Evolutionary conservation across 1,284 basidiomycete species (phyloP).

Genomic region (Exobasidium cylindrosporum): DNA sequence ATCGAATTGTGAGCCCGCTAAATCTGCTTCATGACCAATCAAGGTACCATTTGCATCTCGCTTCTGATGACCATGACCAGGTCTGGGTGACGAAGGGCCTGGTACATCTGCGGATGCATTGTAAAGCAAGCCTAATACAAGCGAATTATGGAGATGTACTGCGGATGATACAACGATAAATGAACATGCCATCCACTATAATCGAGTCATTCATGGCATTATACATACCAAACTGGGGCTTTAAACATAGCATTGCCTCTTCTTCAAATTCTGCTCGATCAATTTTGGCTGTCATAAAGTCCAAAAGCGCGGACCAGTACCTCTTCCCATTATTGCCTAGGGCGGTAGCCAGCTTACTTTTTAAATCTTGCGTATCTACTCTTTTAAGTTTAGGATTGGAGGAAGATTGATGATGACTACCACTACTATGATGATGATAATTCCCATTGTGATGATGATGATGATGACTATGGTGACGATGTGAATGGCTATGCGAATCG

Average conservation of each 20-base stretch:
- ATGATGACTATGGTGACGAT: not conserved
- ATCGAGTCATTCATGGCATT: not conserved
- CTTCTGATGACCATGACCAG: not conserved
- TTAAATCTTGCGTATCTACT: conserved; percentile 47
- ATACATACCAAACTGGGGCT: conserved; percentile 42
- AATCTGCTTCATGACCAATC: conserved; percentile 12
- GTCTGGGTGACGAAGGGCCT: conserved; percentile 26
- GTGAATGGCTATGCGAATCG: no score
- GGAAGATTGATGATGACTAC: conserved; percentile 2
- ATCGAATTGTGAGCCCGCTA: not conserved
- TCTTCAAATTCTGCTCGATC: conserved; percentile 56
- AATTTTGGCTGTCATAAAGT: conserved; percentile 55
- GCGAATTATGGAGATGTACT: conserved; percentile 57
- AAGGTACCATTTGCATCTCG: conserved; percentile 7
- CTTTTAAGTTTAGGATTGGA: conserved; percentile 23
- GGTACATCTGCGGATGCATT: conserved; percentile 52
- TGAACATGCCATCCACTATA: not conserved
- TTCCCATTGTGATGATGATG: conserved; percentile 6
- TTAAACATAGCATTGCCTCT: conserved; percentile 37
- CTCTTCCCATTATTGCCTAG: conserved; percentile 43
- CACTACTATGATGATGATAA: conserved; percentile 1
- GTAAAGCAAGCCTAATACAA: conserved; percentile 58
- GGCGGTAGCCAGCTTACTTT: conserved; percentile 44
- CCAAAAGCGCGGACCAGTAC: conserved; percentile 56
- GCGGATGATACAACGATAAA: conserved; percentile 3